phyloP scores from a whole-genome alignment of 1,284 basidiomycete species.

The Jaminaea rosea region DNA sequence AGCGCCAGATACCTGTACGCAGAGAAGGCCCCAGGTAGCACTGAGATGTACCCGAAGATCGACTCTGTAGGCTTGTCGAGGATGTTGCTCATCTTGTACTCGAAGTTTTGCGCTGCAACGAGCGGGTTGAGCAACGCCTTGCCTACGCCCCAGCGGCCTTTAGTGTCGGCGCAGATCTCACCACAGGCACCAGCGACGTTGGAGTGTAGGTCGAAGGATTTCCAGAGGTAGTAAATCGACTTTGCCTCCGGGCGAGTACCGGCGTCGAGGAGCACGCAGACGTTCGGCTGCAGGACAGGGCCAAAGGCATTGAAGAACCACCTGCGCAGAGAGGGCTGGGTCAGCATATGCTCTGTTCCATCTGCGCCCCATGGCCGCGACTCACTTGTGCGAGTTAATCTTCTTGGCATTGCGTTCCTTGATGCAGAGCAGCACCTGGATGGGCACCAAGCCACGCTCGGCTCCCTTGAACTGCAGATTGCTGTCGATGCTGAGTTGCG shows the following conservation, averaged over 20 bases:
- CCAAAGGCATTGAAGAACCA: constrained; percentile 40
- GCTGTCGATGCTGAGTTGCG: constrained; percentile 76
- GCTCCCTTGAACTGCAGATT: constrained; percentile 87
- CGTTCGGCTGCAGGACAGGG: constrained; percentile 58
- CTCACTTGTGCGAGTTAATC: constrained; percentile 77
- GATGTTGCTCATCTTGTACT: constrained; percentile 60
- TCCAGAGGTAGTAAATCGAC: constrained; percentile 95
- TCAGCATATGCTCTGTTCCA: no score
- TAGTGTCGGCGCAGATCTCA: constrained; percentile 46
- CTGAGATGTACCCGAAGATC: constrained; percentile 44
- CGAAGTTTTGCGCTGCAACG: constrained; percentile 76
- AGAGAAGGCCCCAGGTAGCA: constrained; percentile 39
- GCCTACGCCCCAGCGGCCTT: constrained; percentile 52
- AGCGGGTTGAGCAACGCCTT: constrained; percentile 86
- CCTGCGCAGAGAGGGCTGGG: background rate
- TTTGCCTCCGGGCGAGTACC: constrained; percentile 95
- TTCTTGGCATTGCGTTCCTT: constrained; percentile 48
- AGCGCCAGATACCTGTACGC: constrained; percentile 70
- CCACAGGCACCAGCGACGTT: constrained; percentile 89
- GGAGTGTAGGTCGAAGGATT: constrained; percentile 67
- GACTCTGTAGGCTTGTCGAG: constrained; percentile 43
- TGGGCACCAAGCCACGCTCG: constrained; percentile 63
- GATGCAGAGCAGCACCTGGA: constrained; percentile 44
- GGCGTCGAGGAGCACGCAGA: constrained; percentile 90
- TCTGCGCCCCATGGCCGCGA: no score